Base-by-base conservation (phyloP, 768 basidiomycete genomes). In the Podaxis rugospora region DNA sequence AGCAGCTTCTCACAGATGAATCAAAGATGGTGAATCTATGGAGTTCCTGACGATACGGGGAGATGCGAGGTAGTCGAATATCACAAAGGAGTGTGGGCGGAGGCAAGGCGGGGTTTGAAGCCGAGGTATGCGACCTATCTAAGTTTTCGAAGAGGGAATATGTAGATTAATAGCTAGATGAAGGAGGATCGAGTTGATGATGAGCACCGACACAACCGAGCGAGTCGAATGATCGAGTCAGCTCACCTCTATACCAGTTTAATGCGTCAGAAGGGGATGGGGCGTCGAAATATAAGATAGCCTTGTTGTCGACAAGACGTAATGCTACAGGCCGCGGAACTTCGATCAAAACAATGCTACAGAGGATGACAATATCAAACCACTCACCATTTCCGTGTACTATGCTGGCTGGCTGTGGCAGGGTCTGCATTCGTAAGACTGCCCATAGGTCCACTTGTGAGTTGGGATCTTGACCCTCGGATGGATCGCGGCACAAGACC, bases 361-460 rank as follows among this genome's bases (percentile, higher is more conserved):
- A 16, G 6, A 37, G 42, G 54, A 53, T 27, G 36, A 42, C 46
- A n/a, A 36, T 14, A 39, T 42, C 54, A 58, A 60, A 58, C 55
- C 64, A 69, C 59, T 47, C 13, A 90, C 92, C 85, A 71, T 90
- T 94, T 44, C 91, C 92, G 70, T 94, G 89, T 25, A 93, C 90
- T 59, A 95, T 91, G 65, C 89, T 93, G 16, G 92, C 93, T 4
- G 92, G 94, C 67, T 95, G 92, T 4, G 89, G 88, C 47, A 94
- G 70, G 0, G 95, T 96, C 72, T 95, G 93, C 93, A 99, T 94
- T 46, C 96, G 83, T 62, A 98, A 76, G 35, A 98, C 96, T 36
- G 95, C 95, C 90, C 93, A 98, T n/a, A 98, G 79, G 69, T 98
- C 95, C 32, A 98, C 93, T 23, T 70, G 74, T 3, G 85, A 87